These are phyloP conservation scores for Nakaseomyces sp. DNA, from an alignment of 1,139 yeast genomes.

Conservation along the genomic window DNA sequence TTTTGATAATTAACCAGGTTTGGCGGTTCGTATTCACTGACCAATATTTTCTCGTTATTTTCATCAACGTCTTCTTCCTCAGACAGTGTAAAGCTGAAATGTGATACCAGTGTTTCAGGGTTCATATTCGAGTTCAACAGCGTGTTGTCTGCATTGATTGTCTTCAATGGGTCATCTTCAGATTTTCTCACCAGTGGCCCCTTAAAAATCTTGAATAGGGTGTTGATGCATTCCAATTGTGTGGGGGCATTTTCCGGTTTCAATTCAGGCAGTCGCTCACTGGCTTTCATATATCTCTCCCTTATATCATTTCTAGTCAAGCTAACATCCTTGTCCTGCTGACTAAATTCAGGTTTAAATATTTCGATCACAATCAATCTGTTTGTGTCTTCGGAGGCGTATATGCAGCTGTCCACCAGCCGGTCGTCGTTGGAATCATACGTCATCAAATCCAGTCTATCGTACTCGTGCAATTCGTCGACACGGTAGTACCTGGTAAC, in stretches of 20 bases:
- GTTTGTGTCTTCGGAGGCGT: slow-evolving; percentile 36
- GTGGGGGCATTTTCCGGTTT: slow-evolving; percentile 36
- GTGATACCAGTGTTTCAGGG: slow-evolving; percentile 41
- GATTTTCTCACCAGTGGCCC: slow-evolving; percentile 46
- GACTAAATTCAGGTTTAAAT: slow-evolving; percentile 34
- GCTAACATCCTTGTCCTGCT: slow-evolving; percentile 31
- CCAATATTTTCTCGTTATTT: slow-evolving; percentile 14
- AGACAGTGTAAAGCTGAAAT: slow-evolving; percentile 33
- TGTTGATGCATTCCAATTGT: slow-evolving; percentile 46
- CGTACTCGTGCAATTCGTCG: slow-evolving; percentile 32
- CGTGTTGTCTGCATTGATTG: slow-evolving; percentile 44
- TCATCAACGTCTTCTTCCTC: slow-evolving; percentile 38
- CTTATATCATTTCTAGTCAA: slow-evolving; percentile 36
- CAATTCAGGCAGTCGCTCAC: slow-evolving; percentile 23
- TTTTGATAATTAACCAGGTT: slow-evolving; percentile 34
- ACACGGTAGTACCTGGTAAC: slow-evolving; percentile 31
- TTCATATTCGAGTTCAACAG: slow-evolving; percentile 48
- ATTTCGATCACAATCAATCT: slow-evolving; percentile 39
- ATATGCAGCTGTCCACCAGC: slow-evolving; percentile 37
- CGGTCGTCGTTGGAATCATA: slow-evolving; percentile 18
- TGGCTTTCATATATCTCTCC: slow-evolving; percentile 32
- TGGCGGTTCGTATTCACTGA: slow-evolving; percentile 50
- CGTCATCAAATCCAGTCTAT: slow-evolving; percentile 31
- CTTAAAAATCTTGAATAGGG: slow-evolving; percentile 49
- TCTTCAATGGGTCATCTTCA: slow-evolving; percentile 40